Evolutionary conservation across 352 stramenopile genomes (phyloP), one percentile per base, ranked within the genome.

Genomic region (Phytophthora sp.): DNA sequence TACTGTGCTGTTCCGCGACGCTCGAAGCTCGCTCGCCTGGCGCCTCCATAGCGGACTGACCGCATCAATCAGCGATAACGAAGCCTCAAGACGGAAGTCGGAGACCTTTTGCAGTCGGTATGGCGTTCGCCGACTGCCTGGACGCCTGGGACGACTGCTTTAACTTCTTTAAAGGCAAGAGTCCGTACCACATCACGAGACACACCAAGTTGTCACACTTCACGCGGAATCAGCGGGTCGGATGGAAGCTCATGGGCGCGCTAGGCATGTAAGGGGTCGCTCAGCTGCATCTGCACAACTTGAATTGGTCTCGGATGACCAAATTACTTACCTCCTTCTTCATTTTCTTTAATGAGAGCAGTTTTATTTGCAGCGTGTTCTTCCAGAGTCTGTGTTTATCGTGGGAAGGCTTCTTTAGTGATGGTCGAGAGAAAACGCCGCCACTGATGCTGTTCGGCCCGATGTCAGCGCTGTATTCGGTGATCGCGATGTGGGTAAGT

Each of bases 91-190:
- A 70, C 30, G 21, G 47, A 30, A n/a, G 4, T 2, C 24, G 51
- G 23, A 20, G 18, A 29, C 18, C 30, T 52, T 13, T 13, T n/a
- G 20, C 51, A 51, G n/a, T 23, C 21, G 30, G 7, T 16, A 74
- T 74, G 60, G 46, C 65, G 55, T 66, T 50, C 21, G 44, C 59
- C 2, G 59, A 79, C 27, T 77, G 70, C n/a, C 38, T 82, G 49
- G 80, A 89, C 33, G 60, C 67, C 13, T 75, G 81, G 64, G 80
- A 86, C 20, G 66, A 77, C 60, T 83, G 77, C 59, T 82, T 87
- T 66, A 88, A 83, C 63, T 89, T 89, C 69, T 86, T 89, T 56
- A 72, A 86, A 58, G 71, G 79, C 46, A 89, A 88, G 60, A 86
- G 74, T 57, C 76, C 74, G 60, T 81, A 86, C 53, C 80, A 89